Percentiles rank a stretch among this genome's conserved stretches.
These are phyloP conservation scores for Coprinellus micaceus DNA, from an alignment of 768 basidiomycete species.

Conservation along the genomic window DNA sequence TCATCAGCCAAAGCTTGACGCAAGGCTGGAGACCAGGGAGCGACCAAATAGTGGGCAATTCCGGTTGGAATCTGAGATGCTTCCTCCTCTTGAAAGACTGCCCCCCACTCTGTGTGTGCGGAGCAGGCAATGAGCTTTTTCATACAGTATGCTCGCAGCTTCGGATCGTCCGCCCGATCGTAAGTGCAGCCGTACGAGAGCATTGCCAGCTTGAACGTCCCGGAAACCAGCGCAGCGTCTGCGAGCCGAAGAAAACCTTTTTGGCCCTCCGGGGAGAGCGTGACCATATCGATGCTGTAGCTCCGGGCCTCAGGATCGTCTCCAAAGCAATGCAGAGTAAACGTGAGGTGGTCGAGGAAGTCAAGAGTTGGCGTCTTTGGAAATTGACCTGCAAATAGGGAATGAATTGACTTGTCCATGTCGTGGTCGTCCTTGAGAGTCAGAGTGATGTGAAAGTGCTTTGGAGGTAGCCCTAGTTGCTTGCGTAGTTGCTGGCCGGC, in stretches of 20 bases:
- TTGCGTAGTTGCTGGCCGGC: constrained; percentile 49
- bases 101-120: constrained; percentile 50
- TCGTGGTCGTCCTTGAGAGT: constrained; percentile 38
- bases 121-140: constrained; percentile 44
- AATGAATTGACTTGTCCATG: constrained; percentile 45
- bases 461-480: constrained; percentile 43
- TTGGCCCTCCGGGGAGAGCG: constrained; percentile 29
- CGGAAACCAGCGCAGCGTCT: constrained; percentile 36
- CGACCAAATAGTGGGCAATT: constrained; percentile 28
- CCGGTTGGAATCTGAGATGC: constrained; percentile 33
- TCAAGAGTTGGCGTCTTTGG: constrained; percentile 25
- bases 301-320: constrained; percentile 31
- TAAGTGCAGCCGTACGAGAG: constrained; percentile 49
- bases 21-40: constrained; percentile 39
- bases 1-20: constrained; percentile 31
- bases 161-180: constrained; percentile 34
- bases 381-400: constrained; percentile 36
- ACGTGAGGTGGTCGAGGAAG: constrained; percentile 44
- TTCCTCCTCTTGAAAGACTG: constrained; percentile 41
- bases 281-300: constrained; percentile 31
- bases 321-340: constrained; percentile 39
- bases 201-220: constrained; percentile 48
- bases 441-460: constrained; percentile 55
- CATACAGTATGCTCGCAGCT: constrained; percentile 38
- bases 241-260: constrained; percentile 50